Evolutionary conservation across 2,329 filamentous ascomycete genomes (phyloP).

Genomic region (Trichophyton schoenleinii): DNA sequence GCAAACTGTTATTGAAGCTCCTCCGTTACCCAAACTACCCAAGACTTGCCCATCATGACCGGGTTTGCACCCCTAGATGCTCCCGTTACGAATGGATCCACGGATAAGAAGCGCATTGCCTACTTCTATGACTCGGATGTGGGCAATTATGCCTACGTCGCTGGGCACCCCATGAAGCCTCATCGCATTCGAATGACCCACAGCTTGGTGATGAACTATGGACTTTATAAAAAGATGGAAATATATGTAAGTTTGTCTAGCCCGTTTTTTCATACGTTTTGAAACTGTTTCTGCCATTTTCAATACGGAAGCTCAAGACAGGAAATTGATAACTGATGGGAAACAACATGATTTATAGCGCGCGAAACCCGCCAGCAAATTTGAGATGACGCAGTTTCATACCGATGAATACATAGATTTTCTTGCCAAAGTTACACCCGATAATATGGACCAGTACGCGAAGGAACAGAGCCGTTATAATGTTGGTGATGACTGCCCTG

Average conservation of each 20-base stretch:
- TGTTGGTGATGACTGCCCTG: conserved; percentile 52
- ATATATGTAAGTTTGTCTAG: conserved; percentile 45
- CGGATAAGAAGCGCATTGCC: conserved; percentile 67
- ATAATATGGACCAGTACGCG: conserved; percentile 91
- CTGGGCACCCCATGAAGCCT: conserved; percentile 56
- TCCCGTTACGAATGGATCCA: conserved; percentile 38
- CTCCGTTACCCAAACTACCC: not conserved
- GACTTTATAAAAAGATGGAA: conserved; percentile 61
- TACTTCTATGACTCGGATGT: conserved; percentile 99
- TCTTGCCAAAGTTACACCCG: conserved; percentile 77
- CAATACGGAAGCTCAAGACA: not conserved
- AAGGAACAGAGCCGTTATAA: conserved; percentile 78
- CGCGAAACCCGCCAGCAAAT: conserved; percentile 62
- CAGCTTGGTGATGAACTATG: conserved; percentile 58
- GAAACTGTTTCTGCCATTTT: too few relatives aligned
- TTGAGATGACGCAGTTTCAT: conserved; percentile 62
- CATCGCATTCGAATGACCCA: conserved; percentile 56
- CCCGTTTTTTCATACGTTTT: not conserved
- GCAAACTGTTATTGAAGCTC: not conserved
- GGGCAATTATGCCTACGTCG: conserved; percentile 92
- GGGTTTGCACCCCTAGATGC: conserved; percentile 43
- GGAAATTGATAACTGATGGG: not conserved
- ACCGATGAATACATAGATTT: conserved; percentile 64
- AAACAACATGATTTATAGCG: conserved; percentile 39
- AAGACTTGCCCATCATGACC: conserved; percentile 32